Base-by-base conservation (phyloP, 306 rosid species). In the Cicer yamashitae region DNA sequence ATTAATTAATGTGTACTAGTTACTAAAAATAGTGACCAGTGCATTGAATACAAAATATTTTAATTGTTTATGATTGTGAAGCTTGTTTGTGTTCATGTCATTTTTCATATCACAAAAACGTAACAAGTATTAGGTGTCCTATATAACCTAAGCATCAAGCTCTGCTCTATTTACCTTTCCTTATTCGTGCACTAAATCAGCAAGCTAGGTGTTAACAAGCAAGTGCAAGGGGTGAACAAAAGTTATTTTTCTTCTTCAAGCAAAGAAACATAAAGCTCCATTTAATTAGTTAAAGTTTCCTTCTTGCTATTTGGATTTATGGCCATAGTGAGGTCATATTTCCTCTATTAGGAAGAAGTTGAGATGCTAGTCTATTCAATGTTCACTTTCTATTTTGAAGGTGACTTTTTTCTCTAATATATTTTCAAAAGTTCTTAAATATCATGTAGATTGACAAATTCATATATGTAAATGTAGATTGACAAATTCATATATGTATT, bases 161-260 rank as follows among this genome's bases (percentile, higher is more conserved):
- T 79, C 59, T 51, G 13, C 34, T 79, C 59, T 51, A 64, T 71
- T 78, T 51, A 73, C 47, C 57, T 51, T 40, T 61, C 48, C 25
- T 57, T 51, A 56, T 68, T 71, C 72, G 62, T 43, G 78, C 62
- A 76, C 30, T 34, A 65, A 79, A 79, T 73, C 60, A 22, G 2
- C 34, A 66, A 37, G 64, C 47, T 48, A 72, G 59, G 73, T 71
- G 71, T 25, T 52, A 20, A 25, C 64, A 77, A n/a, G n/a, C 0
- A 20, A 52, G 45, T 14, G 14, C 0, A 20, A 52, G 45, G 70
- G 70, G 43, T 62, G 51, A 76, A 8, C 46, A 56, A 25, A 25
- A 56, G 38, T 17, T 56, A 1, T 54, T 56, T 56, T 56, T 18
- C 10, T 56, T 20, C 20, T 5, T 9, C 34, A 54, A 17, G 17